phyloP scores from a whole-genome alignment of 768 basidiomycete species.

The Clitopilus passeckerianus region DNA sequence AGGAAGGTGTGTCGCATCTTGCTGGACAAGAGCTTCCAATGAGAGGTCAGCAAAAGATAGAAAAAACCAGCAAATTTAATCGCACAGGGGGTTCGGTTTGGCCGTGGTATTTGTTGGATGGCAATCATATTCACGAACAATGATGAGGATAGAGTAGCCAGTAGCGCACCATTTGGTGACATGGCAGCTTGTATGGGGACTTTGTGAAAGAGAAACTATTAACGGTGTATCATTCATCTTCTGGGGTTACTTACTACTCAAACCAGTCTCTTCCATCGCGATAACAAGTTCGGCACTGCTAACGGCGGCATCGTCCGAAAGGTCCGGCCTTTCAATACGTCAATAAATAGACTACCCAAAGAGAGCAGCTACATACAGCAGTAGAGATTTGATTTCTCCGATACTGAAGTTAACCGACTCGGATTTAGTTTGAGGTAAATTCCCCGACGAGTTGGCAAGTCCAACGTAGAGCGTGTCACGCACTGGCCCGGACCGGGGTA shows the following conservation, averaged over 20 bases:
- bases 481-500: conserved; percentile 25
- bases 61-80: background rate
- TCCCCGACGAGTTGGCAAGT: conserved; percentile 42
- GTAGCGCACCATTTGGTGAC: conserved; percentile 56
- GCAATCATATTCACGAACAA: conserved; percentile 30
- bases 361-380: conserved; percentile 36
- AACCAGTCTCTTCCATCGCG: conserved; percentile 14
- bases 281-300: background rate
- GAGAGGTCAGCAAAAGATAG: background rate
- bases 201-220: conserved; percentile 20
- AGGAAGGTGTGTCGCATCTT: background rate
- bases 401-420: conserved; percentile 34
- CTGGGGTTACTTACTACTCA: conserved; percentile 39
- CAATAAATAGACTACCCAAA: background rate
- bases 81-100: background rate
- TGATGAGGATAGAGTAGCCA: conserved; percentile 50
- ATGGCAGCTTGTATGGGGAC: conserved; percentile 51
- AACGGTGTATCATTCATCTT: background rate
- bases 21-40: background rate
- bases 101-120: conserved; percentile 37
- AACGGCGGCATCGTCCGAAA: background rate
- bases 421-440: conserved; percentile 23
- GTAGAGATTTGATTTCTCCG: conserved; percentile 47
- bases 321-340: background rate
- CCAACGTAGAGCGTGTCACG: conserved; percentile 38